Evolutionary conservation across 1,284 basidiomycete genomes (phyloP).

Genomic region (Gymnopus androsaceus): DNA sequence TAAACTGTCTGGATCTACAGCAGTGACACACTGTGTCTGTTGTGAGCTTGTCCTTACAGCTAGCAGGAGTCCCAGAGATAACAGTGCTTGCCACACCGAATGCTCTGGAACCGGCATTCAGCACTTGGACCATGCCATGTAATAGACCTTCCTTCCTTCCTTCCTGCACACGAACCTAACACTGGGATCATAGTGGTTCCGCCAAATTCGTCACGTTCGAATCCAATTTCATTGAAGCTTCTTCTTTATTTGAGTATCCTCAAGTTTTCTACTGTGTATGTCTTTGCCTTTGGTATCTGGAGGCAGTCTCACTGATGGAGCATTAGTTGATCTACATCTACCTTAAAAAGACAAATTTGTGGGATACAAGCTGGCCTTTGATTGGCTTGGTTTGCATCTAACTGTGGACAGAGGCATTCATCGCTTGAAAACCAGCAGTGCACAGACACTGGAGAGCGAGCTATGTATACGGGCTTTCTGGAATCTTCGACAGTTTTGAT

Average conservation of each 20-base stretch:
- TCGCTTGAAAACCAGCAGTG: neutral
- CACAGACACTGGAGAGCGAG: slow-evolving; percentile 8
- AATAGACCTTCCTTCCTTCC: too few relatives aligned
- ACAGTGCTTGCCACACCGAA: too few relatives aligned
- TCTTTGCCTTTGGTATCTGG: slow-evolving; percentile 4
- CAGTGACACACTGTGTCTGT: too few relatives aligned
- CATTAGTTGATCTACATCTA: neutral
- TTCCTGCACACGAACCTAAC: slow-evolving; percentile 43
- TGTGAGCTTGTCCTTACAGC: too few relatives aligned
- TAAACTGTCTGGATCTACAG: too few relatives aligned
- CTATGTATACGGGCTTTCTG: slow-evolving; percentile 14
- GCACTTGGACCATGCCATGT: too few relatives aligned
- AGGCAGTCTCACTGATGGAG: neutral
- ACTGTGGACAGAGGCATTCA: slow-evolving; percentile 12
- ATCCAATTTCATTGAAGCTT: slow-evolving; percentile 44
- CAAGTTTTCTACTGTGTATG: slow-evolving; percentile 31
- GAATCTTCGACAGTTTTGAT: slow-evolving; percentile 4
- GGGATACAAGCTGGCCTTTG: slow-evolving; percentile 8
- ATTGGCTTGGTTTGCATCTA: slow-evolving; percentile 5
- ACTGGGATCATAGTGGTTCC: slow-evolving; percentile 56
- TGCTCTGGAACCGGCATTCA: too few relatives aligned
- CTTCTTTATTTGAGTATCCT: slow-evolving; percentile 62
- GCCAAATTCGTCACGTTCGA: slow-evolving; percentile 46
- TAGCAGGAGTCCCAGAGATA: too few relatives aligned
- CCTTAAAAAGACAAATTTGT: neutral